phyloP scores from a whole-genome alignment of 352 stramenopile species.

The Globisporangium irregulare region DNA sequence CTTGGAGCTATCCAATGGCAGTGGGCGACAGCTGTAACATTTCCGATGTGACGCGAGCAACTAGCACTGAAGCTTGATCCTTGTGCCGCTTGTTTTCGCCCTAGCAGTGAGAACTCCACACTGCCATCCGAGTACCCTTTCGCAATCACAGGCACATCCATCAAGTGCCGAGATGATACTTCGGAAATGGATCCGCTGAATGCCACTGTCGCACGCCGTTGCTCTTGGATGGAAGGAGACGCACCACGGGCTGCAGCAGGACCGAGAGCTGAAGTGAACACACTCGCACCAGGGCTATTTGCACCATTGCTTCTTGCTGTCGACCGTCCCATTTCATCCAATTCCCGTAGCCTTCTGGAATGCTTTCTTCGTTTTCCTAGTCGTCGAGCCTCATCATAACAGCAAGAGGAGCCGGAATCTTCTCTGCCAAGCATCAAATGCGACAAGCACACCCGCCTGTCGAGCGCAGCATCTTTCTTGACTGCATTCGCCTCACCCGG shows the following conservation, averaged over 20 bases:
- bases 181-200: conserved; percentile 3
- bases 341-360: conserved; percentile 7
- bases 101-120: conserved; percentile 36
- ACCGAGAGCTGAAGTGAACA: conserved; percentile 17
- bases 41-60: conserved; percentile 28
- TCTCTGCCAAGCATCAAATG: conserved; percentile 49
- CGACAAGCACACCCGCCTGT: conserved; percentile 24
- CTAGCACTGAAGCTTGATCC: conserved; percentile 9
- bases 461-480: neutral
- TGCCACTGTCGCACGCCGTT: conserved; percentile 1
- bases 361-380: conserved; percentile 29
- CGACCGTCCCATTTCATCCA: neutral
- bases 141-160: conserved; percentile 57
- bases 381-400: conserved; percentile 25
- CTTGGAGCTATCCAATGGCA: conserved; percentile 30
- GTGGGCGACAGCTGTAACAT: conserved; percentile 47
- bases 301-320: neutral
- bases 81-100: conserved; percentile 12
- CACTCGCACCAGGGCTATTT: conserved; percentile 19
- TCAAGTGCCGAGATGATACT: conserved; percentile 29
- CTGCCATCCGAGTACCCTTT: conserved; percentile 52
- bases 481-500: neutral
- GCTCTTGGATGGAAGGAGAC: neutral
- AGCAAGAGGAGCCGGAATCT: conserved; percentile 29
- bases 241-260: conserved; percentile 2